Evolutionary conservation across 2,329 filamentous ascomycete species (phyloP).

Genomic region (Penicillium sp.): DNA sequence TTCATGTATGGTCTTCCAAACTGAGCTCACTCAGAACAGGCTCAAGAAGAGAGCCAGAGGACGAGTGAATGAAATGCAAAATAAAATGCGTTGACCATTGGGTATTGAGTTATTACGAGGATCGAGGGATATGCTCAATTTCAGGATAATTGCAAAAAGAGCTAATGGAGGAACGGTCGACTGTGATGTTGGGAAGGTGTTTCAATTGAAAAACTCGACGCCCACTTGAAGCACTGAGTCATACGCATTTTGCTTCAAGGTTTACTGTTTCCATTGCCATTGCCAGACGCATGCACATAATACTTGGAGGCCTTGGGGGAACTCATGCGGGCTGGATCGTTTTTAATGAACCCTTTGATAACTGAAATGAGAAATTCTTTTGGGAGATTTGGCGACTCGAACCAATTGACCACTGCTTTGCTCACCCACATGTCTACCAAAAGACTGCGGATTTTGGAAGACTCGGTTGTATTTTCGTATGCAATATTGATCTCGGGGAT

Average conservation of each 20-base stretch:
- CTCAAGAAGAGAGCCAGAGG: too few species aligned
- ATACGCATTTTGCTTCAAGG: background rate
- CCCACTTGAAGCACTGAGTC: background rate
- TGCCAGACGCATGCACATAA: background rate
- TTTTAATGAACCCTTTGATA: background rate
- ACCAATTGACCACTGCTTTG: rapidly evolving
- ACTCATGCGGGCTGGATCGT: too few species aligned
- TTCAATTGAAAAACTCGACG: background rate
- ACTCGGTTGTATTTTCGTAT: background rate
- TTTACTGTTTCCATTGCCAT: background rate
- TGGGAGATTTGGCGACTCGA: background rate
- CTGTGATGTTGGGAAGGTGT: too few species aligned
- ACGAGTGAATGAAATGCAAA: too few species aligned
- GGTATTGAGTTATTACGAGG: too few species aligned
- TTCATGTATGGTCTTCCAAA: too few species aligned
- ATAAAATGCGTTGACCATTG: too few species aligned
- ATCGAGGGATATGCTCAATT: too few species aligned
- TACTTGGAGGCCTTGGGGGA: background rate
- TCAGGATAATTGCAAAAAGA: too few species aligned
- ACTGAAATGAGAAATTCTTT: background rate
- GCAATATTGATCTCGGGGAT: background rate
- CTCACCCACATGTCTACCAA: background rate
- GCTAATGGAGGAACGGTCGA: too few species aligned
- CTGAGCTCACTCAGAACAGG: too few species aligned
- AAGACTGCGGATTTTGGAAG: background rate